Conservation (phyloP, 192 early-diverging fungal genomes). For the Mortierella alpina region DNA sequence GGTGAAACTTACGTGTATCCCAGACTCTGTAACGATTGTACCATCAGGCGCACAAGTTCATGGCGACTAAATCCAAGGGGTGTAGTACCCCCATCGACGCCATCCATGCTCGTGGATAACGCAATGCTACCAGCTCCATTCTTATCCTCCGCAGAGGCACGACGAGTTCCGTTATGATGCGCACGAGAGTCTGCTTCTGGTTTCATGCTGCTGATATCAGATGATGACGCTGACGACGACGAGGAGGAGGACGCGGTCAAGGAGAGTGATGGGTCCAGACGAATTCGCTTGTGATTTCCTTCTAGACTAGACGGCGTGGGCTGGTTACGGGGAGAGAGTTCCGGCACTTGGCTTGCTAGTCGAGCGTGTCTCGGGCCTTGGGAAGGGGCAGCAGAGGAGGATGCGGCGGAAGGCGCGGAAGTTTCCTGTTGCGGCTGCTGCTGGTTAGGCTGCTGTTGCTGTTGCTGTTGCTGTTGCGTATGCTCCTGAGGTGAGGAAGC, state of each 20-base stretch:
- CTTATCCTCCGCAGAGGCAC: constrained; percentile 6
- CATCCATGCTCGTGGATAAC: constrained; percentile 17
- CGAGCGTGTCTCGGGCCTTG: constrained; percentile 14
- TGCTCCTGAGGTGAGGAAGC: constrained; percentile 24
- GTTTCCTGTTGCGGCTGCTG: constrained; percentile 14
- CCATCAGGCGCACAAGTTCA: constrained; percentile 89
- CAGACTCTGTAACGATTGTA: constrained; percentile 86
- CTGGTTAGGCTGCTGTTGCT: constrained; percentile 25
- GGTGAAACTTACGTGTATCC: constrained; percentile 73
- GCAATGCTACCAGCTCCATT: constrained; percentile 13
- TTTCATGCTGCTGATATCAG: constrained; percentile 27
- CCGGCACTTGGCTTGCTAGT: constrained; percentile 30
- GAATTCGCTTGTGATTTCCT: constrained; percentile 18
- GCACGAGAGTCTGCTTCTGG: constrained; percentile 16
- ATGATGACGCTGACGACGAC: not conserved
- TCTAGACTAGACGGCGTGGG: not conserved
- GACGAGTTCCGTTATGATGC: constrained; percentile 19
- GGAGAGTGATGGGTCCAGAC: not conserved
- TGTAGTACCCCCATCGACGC: constrained; percentile 5
- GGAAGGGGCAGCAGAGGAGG: constrained; percentile 11
- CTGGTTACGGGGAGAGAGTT: constrained; percentile 1
- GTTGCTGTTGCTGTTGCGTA: not conserved
- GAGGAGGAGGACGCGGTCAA: not conserved
- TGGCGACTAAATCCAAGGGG: constrained; percentile 53
- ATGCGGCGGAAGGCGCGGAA: constrained; percentile 7